phyloP scores from a whole-genome alignment of 129 eudicot genomes.

The Scalesia atractyloides region DNA sequence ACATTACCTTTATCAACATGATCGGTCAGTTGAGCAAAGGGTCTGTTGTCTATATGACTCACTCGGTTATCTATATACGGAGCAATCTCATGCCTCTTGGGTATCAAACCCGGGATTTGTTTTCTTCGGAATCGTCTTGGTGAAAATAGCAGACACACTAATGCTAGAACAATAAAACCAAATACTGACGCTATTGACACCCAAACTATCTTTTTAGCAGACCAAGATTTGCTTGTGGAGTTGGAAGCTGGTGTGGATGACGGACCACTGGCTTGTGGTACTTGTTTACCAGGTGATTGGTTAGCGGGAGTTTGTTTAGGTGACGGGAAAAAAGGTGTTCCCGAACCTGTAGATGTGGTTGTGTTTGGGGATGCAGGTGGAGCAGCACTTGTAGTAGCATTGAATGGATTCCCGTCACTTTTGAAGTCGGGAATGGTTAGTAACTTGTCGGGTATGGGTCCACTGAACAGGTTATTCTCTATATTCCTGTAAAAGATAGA shows the following conservation, averaged over 20 bases:
- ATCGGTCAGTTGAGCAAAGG: slow-evolving; percentile 48
- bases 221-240: slow-evolving; percentile 49
- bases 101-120: slow-evolving; percentile 41
- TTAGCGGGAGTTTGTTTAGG: slow-evolving; percentile 52
- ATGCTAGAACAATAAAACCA: slow-evolving; percentile 53
- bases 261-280: slow-evolving; percentile 58
- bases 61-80: slow-evolving; percentile 60
- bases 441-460: slow-evolving; percentile 86
- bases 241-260: slow-evolving; percentile 44
- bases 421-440: slow-evolving; percentile 72
- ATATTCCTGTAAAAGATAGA: slow-evolving; percentile 56
- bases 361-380: slow-evolving; percentile 47
- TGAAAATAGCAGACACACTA: slow-evolving; percentile 59
- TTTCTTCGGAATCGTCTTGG: slow-evolving; percentile 53
- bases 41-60: slow-evolving; percentile 45
- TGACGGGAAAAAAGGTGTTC: slow-evolving; percentile 44
- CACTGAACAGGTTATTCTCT: slow-evolving; percentile 72
- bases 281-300: slow-evolving; percentile 46
- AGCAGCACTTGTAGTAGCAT: slow-evolving; percentile 45
- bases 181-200: slow-evolving; percentile 68
- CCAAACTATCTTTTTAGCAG: slow-evolving; percentile 64
- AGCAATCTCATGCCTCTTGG: slow-evolving; percentile 71
- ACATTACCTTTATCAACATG: slow-evolving; percentile 62
- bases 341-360: slow-evolving; percentile 40
- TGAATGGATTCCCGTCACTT: slow-evolving; percentile 68